Evolutionary conservation across 768 basidiomycete species (phyloP).

Genomic region (Mycena metata): DNA sequence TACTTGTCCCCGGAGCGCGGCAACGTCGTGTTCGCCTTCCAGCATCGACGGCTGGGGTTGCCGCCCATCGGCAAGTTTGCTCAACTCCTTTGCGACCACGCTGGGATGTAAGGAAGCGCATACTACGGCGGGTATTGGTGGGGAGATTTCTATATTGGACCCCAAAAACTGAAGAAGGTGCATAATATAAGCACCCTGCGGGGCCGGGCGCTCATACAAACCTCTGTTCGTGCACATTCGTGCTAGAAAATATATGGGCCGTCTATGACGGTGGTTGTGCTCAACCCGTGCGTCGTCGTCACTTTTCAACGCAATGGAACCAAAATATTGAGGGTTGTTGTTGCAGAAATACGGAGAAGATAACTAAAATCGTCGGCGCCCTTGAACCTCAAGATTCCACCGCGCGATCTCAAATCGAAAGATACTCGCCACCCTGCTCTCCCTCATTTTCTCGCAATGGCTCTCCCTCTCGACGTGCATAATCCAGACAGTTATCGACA

Average conservation of each 20-base stretch:
- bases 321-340: slow-evolving; percentile 31
- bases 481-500: slow-evolving; percentile 92
- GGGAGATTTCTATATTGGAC: slow-evolving; percentile 98
- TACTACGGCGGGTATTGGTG: slow-evolving; percentile 88
- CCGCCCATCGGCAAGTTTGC: slow-evolving; percentile 93
- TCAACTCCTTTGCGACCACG: slow-evolving; percentile 89
- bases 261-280: slow-evolving; percentile 91
- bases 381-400: slow-evolving; percentile 84
- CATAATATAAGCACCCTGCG: slow-evolving; percentile 93
- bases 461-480: slow-evolving; percentile 92
- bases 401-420: slow-evolving; percentile 92
- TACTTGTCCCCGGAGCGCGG: slow-evolving; percentile 97
- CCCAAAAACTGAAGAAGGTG: slow-evolving; percentile 94
- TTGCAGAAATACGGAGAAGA: slow-evolving; percentile 88
- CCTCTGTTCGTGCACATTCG: slow-evolving; percentile 97
- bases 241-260: slow-evolving; percentile 97
- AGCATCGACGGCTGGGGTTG: slow-evolving; percentile 99
- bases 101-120: slow-evolving; percentile 92
- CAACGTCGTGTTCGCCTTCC: slow-evolving; percentile 95
- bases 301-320: slow-evolving; percentile 9
- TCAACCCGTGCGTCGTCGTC: slow-evolving; percentile 93
- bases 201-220: slow-evolving; percentile 89
- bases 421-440: slow-evolving; percentile 88
- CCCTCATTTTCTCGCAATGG: slow-evolving; percentile 95
- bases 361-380: slow-evolving; percentile 88